These are phyloP conservation scores for Gossypium schwendimanii DNA, from an alignment of 441 rosid species.

Conservation along the genomic window DNA sequence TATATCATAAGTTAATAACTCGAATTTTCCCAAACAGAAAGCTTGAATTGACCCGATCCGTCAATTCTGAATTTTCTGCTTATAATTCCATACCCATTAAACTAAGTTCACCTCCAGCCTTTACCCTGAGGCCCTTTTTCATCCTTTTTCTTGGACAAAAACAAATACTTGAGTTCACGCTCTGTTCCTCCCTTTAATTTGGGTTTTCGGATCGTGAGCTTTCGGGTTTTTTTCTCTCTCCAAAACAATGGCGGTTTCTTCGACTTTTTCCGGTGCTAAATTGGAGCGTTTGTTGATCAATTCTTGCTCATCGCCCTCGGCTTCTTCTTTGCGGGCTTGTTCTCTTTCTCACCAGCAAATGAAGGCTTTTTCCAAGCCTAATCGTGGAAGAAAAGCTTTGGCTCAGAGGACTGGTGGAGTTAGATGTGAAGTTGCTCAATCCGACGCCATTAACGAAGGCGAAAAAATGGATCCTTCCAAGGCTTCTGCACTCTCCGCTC, in stretches of 20 bases:
- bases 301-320: conserved; percentile 30
- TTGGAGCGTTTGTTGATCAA: conserved; percentile 43
- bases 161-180: conserved; percentile 8
- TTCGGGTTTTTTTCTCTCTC: neutral
- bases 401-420: conserved; percentile 27
- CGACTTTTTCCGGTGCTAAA: conserved; percentile 38
- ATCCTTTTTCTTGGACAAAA: neutral
- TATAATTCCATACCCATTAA: conserved; percentile 17
- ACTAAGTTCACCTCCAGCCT: neutral
- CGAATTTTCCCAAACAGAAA: neutral
- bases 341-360: conserved; percentile 25
- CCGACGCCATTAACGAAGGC: conserved; percentile 26
- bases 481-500: conserved; percentile 57
- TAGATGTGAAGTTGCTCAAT: conserved; percentile 44
- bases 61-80: neutral
- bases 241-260: conserved; percentile 52
- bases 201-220: conserved; percentile 1
- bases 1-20: neutral
- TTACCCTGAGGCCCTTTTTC: neutral
- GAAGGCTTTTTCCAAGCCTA: conserved; percentile 24
- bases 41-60: neutral
- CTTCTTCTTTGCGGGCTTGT: conserved; percentile 32
- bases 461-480: conserved; percentile 30
- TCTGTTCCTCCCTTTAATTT: conserved; percentile 9
- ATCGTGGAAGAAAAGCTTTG: conserved; percentile 23